These are phyloP conservation scores for Filosporella fistucella DNA, from an alignment of 495 filamentous ascomycete genomes.

Conservation along the genomic window DNA sequence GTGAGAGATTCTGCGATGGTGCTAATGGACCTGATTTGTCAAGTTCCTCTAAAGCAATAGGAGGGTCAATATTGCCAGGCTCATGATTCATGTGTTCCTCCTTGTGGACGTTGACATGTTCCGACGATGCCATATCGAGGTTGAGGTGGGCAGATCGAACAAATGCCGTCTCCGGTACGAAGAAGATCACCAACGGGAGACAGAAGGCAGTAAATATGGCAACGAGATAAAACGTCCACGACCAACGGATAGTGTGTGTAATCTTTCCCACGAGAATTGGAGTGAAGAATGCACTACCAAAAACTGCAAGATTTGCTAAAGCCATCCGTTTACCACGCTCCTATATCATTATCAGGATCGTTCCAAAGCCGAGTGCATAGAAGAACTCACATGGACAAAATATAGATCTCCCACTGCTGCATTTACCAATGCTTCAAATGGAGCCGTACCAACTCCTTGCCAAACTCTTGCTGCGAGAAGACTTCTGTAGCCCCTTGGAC, in stretches of 20 bases:
- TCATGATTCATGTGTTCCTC: neutral
- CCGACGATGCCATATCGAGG: conserved; percentile 45
- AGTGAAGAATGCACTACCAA: conserved; percentile 89
- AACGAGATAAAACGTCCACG: conserved; percentile 74
- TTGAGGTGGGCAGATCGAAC: conserved; percentile 60
- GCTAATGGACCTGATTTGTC: conserved; percentile 8
- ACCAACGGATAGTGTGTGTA: conserved; percentile 68
- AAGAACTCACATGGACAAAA: conserved; percentile 63
- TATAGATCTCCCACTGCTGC: conserved; percentile 73
- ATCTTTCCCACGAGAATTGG: conserved; percentile 86
- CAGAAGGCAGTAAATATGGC: conserved; percentile 63
- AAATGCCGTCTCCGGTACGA: conserved; percentile 84
- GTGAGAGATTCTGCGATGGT: neutral
- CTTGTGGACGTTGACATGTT: conserved; percentile 9
- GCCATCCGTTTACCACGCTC: conserved; percentile 88
- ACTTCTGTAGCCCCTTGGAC: conserved; percentile 57
- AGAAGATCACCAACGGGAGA: conserved; percentile 64
- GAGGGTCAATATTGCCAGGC: neutral
- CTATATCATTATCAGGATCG: conserved; percentile 30
- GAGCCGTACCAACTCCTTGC: conserved; percentile 70
- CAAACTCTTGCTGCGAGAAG: conserved; percentile 72
- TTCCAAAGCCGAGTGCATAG: neutral
- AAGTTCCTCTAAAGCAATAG: conserved; percentile 1
- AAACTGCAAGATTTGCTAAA: conserved; percentile 79
- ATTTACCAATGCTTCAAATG: conserved; percentile 75